A percentile compares a stretch with the other conserved stretches of the same genome.
phyloP scores from a whole-genome alignment of 2,329 filamentous ascomycete genomes.

The Ascomycota sp. region DNA sequence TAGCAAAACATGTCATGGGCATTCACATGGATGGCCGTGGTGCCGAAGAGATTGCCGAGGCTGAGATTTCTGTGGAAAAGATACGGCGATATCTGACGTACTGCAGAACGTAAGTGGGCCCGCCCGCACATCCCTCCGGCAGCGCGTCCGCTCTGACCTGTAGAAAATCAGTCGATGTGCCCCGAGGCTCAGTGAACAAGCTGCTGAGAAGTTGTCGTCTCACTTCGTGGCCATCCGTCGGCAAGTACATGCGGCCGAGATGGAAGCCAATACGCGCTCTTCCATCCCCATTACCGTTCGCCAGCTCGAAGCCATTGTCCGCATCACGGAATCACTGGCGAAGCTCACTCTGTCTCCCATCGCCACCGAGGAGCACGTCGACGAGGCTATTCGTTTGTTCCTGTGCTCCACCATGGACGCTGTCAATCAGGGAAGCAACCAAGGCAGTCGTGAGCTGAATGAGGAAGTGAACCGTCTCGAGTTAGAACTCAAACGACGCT shows the following conservation, averaged over 20 bases:
- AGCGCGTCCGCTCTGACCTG: constrained; percentile 8
- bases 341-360: constrained; percentile 73
- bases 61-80: constrained; percentile 83
- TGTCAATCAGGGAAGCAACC: constrained; percentile 67
- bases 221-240: constrained; percentile 92
- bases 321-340: constrained; percentile 86
- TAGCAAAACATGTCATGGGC: constrained; percentile 90
- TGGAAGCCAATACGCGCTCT: constrained; percentile 72
- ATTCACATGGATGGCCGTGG: constrained; percentile 85
- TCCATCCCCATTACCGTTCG: constrained; percentile 94
- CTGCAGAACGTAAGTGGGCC: constrained; percentile 57
- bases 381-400: constrained; percentile 93
- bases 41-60: constrained; percentile 58
- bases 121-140: too few species aligned
- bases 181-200: constrained; percentile 70
- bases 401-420: constrained; percentile 94
- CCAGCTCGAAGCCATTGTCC: constrained; percentile 89
- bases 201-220: constrained; percentile 84
- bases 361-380: constrained; percentile 76
- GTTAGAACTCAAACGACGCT: constrained; percentile 61
- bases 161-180: constrained; percentile 48
- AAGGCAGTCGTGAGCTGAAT: constrained; percentile 70
- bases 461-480: constrained; percentile 76
- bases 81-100: constrained; percentile 96
- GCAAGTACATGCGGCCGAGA: constrained; percentile 77